Conservation (phyloP, 306 rosid genomes). For the Glycine latifolia region DNA sequence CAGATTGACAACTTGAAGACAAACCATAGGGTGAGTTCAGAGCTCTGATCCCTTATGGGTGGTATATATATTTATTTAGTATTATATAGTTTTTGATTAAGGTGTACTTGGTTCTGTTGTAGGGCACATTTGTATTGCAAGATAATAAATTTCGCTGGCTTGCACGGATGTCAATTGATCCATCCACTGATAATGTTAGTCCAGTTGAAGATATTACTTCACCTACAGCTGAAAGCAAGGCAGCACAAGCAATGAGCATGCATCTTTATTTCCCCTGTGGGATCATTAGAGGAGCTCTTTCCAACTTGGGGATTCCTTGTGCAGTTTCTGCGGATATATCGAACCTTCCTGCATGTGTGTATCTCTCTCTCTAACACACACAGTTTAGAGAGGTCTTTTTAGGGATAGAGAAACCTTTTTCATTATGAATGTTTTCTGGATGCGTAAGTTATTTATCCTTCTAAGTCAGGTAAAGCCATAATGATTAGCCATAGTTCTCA, state of each 20-base stretch:
- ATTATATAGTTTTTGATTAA: constrained; percentile 6
- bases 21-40: constrained; percentile 76
- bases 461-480: background rate
- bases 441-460: constrained; percentile 13
- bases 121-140: constrained; percentile 99
- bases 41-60: constrained; percentile 1
- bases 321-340: constrained; percentile 96
- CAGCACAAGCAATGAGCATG: constrained; percentile 80
- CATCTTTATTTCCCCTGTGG: constrained; percentile 97
- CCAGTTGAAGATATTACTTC: constrained; percentile 61
- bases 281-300: constrained; percentile 94
- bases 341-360: constrained; percentile 91
- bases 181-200: constrained; percentile 63
- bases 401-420: constrained; percentile 12
- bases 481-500: background rate
- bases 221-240: constrained; percentile 66
- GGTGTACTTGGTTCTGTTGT: constrained; percentile 36
- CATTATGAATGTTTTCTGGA: constrained; percentile 35
- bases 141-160: constrained; percentile 92
- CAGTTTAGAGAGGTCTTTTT: background rate
- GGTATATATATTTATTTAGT: background rate
- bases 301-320: constrained; percentile 95
- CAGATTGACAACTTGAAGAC: constrained; percentile 98
- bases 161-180: constrained; percentile 78
- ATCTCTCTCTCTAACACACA: background rate